Evolutionary conservation across 805 yeast species (phyloP).

Genomic region (Komagataella mondaviorum): DNA sequence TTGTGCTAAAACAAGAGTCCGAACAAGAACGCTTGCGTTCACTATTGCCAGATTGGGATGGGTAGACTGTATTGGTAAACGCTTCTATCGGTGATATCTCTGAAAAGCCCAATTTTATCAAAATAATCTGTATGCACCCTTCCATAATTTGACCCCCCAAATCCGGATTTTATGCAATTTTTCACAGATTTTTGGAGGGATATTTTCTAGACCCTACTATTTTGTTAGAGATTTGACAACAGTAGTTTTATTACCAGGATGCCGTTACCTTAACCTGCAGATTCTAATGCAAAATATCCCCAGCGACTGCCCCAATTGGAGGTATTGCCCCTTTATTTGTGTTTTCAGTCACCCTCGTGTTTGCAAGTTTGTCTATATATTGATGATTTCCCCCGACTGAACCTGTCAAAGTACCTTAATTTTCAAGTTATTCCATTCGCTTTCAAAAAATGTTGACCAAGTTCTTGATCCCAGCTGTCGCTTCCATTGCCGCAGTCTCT

Average conservation of each 20-base stretch:
- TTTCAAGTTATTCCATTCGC: not conserved
- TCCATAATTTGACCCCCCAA: not conserved
- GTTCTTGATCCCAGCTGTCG: slow-evolving; percentile 8
- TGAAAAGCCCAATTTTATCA: not conserved
- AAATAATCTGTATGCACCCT: not conserved
- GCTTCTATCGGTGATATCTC: not conserved
- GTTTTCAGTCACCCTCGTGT: not conserved
- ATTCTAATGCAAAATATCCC: not conserved
- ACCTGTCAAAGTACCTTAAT: not conserved
- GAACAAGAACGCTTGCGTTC: not conserved
- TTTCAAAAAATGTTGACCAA: not conserved
- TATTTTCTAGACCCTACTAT: not conserved
- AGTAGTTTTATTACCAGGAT: not conserved
- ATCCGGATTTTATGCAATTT: not conserved
- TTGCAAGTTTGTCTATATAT: not conserved
- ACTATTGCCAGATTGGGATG: slow-evolving; percentile 5
- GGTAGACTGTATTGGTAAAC: not conserved
- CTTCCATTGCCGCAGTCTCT: slow-evolving; percentile 13
- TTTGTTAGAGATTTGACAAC: not conserved
- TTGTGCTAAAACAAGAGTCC: not conserved
- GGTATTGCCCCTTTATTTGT: not conserved
- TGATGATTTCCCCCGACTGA: not conserved
- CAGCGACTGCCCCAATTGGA: not conserved
- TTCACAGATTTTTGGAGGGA: not conserved
- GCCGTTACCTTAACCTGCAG: not conserved